A percentile compares a stretch with the other conserved stretches of the same genome.
Conservation (phyloP, 2,329 filamentous ascomycete genomes). For the Diplodia mutila region DNA sequence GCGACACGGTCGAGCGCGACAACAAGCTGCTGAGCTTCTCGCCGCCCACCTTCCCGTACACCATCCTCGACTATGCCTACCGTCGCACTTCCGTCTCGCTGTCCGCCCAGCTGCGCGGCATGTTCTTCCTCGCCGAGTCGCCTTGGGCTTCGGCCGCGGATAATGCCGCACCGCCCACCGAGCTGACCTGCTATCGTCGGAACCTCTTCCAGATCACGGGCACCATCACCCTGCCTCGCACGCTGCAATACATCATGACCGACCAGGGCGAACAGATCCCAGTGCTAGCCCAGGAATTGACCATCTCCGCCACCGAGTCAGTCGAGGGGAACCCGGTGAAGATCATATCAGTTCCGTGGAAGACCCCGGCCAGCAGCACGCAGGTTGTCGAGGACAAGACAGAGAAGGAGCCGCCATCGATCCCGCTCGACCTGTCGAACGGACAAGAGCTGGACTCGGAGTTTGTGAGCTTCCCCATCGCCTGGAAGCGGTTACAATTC, state of each 20-base stretch:
- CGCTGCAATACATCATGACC: constrained; percentile 77
- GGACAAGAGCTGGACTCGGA: constrained; percentile 77
- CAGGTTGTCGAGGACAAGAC: constrained; percentile 67
- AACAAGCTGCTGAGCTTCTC: constrained; percentile 60
- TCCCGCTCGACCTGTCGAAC: constrained; percentile 70
- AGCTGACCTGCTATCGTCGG: constrained; percentile 92
- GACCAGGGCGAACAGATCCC: constrained; percentile 84
- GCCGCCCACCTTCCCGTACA: constrained; percentile 55
- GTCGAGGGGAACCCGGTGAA: constrained; percentile 91
- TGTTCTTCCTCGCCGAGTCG: constrained; percentile 87
- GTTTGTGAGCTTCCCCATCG: constrained; percentile 87
- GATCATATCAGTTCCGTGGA: constrained; percentile 97
- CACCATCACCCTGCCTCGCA: constrained; percentile 78
- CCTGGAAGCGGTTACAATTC: constrained; percentile 93
- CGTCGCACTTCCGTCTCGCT: constrained; percentile 67
- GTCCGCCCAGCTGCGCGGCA: constrained; percentile 79
- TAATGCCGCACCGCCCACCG: constrained; percentile 64
- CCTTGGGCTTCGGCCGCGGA: constrained; percentile 64
- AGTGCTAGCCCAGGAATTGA: constrained; percentile 80
- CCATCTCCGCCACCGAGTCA: constrained; percentile 90
- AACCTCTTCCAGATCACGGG: constrained; percentile 97
- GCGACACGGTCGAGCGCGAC: constrained; percentile 65
- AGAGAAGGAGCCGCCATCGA: constrained; percentile 84
- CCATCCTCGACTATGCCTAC: constrained; percentile 68
- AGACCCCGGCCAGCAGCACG: constrained; percentile 83